Evolutionary conservation across 768 basidiomycete genomes (phyloP).

Genomic region (Leucosporidium creatinivorum): DNA sequence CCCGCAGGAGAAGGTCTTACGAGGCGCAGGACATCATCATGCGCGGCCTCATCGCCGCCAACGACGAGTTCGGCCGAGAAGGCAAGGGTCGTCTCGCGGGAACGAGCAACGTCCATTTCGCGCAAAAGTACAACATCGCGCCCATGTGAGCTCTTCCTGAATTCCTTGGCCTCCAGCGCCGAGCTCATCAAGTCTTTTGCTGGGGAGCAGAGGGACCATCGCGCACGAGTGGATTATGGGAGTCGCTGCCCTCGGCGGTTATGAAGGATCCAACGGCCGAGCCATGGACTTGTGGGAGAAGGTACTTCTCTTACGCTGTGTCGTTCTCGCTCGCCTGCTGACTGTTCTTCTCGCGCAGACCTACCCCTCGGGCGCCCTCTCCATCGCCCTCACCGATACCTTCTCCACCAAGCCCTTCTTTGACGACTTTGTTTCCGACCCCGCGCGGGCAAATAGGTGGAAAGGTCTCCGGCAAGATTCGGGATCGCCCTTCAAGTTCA

Average conservation of each 20-base stretch:
- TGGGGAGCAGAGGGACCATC: slow-evolving; percentile 40
- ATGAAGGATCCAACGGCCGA: slow-evolving; percentile 61
- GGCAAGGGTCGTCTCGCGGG: slow-evolving; percentile 57
- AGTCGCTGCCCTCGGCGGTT: slow-evolving; percentile 64
- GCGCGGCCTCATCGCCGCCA: slow-evolving; percentile 59
- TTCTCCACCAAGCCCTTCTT: slow-evolving; percentile 84
- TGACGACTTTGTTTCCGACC: slow-evolving; percentile 53
- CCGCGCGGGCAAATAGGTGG: slow-evolving; percentile 64
- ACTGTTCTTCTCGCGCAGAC: slow-evolving; percentile 41
- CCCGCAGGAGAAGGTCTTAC: slow-evolving; percentile 68
- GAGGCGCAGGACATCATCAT: slow-evolving; percentile 71
- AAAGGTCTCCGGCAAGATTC: slow-evolving; percentile 83
- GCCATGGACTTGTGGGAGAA: slow-evolving; percentile 83
- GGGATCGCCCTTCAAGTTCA: slow-evolving; percentile 80
- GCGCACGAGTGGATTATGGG: slow-evolving; percentile 47
- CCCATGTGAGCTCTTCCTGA: slow-evolving; percentile 17
- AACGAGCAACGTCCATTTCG: slow-evolving; percentile 91
- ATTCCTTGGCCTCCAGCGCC: too few species aligned
- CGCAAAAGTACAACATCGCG: slow-evolving; percentile 42
- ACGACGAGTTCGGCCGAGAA: slow-evolving; percentile 44
- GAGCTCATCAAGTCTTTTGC: too few species aligned
- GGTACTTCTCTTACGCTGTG: too few species aligned
- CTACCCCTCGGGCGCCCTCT: slow-evolving; percentile 43
- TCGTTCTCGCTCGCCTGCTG: background rate
- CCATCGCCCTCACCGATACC: slow-evolving; percentile 87